phyloP scores from a whole-genome alignment of 169 alveolate species.

The Eimeria necatrix region DNA sequence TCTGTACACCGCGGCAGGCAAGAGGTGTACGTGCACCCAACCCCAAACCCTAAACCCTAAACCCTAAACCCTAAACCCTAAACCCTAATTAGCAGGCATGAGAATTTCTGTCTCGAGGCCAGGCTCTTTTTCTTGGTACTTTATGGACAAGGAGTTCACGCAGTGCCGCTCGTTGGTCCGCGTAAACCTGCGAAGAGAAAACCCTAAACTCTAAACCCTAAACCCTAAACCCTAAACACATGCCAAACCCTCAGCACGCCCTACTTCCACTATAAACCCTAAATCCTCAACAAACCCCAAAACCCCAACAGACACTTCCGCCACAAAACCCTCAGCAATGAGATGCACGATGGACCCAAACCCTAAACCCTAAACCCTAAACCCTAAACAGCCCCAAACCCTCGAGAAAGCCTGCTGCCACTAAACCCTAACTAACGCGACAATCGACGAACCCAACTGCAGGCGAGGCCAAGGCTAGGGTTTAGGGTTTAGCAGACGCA shows the following conservation, averaged over 20 bases:
- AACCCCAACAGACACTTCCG: too few species aligned
- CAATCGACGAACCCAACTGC: too few species aligned
- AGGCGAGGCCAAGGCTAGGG: not conserved
- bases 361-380: not conserved
- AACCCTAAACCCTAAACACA: slow-evolving; percentile 6
- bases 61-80: slow-evolving; percentile 22
- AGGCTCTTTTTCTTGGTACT: slow-evolving; percentile 55
- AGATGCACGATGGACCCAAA: too few species aligned
- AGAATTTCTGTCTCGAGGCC: slow-evolving; percentile 13
- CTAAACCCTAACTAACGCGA: not conserved
- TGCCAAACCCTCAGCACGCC: too few species aligned
- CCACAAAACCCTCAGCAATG: too few species aligned
- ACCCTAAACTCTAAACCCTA: slow-evolving; percentile 52
- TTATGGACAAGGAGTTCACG: slow-evolving; percentile 86
- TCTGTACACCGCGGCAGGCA: too few species aligned
- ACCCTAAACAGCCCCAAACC: not conserved
- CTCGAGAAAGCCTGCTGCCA: not conserved
- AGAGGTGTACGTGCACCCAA: not conserved
- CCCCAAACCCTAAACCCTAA: slow-evolving; percentile 31
- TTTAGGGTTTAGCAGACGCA: too few species aligned
- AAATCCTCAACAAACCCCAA: not conserved
- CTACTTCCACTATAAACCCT: too few species aligned
- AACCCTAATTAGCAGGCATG: not conserved
- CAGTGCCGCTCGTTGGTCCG: slow-evolving; percentile 86
- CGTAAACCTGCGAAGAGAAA: slow-evolving; percentile 76